Percentiles rank a stretch among this genome's conserved stretches.
phyloP scores from a whole-genome alignment of 805 yeast genomes.

The Komagataella pseudopastoris region DNA sequence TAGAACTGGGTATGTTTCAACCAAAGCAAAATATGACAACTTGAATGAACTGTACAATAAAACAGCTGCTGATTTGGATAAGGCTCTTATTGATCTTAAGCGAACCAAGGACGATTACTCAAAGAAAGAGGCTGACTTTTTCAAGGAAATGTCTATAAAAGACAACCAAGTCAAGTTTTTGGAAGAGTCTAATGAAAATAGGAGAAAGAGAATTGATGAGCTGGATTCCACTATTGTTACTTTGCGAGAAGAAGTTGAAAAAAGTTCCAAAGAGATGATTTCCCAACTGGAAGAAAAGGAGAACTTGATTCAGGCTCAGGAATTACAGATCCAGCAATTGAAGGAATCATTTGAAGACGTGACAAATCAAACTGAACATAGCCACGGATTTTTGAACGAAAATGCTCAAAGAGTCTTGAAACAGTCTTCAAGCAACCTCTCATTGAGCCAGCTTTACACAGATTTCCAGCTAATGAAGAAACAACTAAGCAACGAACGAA shows the following conservation, averaged over 20 bases:
- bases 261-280: constrained; percentile 21
- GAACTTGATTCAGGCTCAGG: constrained; percentile 19
- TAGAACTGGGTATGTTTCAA: constrained; percentile 16
- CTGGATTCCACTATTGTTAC: constrained; percentile 35
- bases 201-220: constrained; percentile 34
- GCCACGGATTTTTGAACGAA: constrained; percentile 28
- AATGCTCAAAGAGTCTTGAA: constrained; percentile 44
- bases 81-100: constrained; percentile 29
- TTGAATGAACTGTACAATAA: constrained; percentile 22
- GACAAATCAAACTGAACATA: constrained; percentile 9
- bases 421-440: constrained; percentile 27
- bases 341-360: constrained; percentile 31
- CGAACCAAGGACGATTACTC: constrained; percentile 29
- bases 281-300: constrained; percentile 21
- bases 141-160: constrained; percentile 46
- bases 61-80: constrained; percentile 24
- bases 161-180: constrained; percentile 46
- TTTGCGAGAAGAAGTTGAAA: constrained; percentile 23
- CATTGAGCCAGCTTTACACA: constrained; percentile 51
- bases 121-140: constrained; percentile 32
- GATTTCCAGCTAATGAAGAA: constrained; percentile 53
- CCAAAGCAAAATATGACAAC: constrained; percentile 15
- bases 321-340: constrained; percentile 25
- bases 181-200: constrained; percentile 38
- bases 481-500: constrained; percentile 54